Conservation (phyloP, 1,139 yeast genomes). For the Geotrichum bryndzae region DNA sequence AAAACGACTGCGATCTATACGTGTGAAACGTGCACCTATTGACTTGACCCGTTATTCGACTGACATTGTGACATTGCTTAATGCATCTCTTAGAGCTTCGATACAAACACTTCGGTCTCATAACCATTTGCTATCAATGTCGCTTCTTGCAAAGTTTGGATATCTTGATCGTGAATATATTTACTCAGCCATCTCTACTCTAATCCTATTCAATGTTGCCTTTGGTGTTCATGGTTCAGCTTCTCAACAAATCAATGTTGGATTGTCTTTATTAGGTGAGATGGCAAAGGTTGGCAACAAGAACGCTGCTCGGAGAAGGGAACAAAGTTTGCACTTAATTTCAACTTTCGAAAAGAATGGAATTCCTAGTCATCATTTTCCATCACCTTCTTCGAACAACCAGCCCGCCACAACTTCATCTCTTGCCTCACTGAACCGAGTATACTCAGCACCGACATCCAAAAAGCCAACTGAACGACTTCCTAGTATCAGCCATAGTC, state of each 20-base stretch:
- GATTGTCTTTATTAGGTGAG: constrained; percentile 59
- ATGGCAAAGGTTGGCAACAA: constrained; percentile 67
- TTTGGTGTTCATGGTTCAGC: constrained; percentile 81
- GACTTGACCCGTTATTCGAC: constrained; percentile 65
- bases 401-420: background rate
- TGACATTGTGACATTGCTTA: constrained; percentile 59
- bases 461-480: constrained; percentile 2
- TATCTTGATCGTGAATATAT: constrained; percentile 86
- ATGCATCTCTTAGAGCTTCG: constrained; percentile 80
- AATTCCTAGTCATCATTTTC: constrained; percentile 7
- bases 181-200: constrained; percentile 73
- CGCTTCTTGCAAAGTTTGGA: constrained; percentile 63
- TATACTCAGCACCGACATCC: background rate
- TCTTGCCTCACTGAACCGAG: background rate
- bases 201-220: constrained; percentile 69
- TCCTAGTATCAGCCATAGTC: constrained; percentile 5
- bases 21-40: constrained; percentile 49
- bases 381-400: background rate
- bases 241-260: constrained; percentile 64
- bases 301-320: constrained; percentile 44
- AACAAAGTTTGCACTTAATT: constrained; percentile 21
- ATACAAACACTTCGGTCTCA: constrained; percentile 70
- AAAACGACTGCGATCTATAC: constrained; percentile 51
- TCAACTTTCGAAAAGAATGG: constrained; percentile 19
- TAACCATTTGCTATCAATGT: constrained; percentile 32